phyloP scores from a whole-genome alignment of 352 stramenopile genomes.

The Phytophthora quininea region DNA sequence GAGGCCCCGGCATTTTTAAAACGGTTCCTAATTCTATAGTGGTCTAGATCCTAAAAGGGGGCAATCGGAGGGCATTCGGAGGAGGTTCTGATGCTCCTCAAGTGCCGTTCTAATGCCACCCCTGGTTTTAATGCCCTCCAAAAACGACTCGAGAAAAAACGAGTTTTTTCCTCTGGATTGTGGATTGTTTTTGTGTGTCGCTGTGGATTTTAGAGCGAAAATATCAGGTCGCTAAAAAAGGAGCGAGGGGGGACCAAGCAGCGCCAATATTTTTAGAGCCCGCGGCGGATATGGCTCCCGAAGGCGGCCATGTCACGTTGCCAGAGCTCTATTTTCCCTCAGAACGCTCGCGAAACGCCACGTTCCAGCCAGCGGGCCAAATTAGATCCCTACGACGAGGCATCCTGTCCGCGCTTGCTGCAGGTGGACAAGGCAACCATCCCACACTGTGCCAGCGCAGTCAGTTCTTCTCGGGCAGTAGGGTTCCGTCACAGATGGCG shows the following conservation, averaged over 20 bases:
- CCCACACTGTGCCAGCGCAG: not conserved
- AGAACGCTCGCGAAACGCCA: constrained; percentile 17
- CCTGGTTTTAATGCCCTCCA: too few species aligned
- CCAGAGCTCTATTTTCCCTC: constrained; percentile 18
- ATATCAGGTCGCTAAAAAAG: constrained; percentile 35
- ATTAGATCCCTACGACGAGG: not conserved
- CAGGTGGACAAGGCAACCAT: not conserved
- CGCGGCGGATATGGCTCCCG: constrained; percentile 12
- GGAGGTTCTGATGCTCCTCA: too few species aligned
- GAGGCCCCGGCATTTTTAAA: constrained; percentile 1
- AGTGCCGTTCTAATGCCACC: too few species aligned
- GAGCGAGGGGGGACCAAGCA: constrained; percentile 31
- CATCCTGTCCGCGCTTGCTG: not conserved
- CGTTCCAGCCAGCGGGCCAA: not conserved
- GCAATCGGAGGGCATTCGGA: too few species aligned
- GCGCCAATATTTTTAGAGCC: constrained; percentile 31
- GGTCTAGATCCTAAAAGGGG: too few species aligned
- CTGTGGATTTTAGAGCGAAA: not conserved
- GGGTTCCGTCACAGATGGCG: constrained; percentile 1
- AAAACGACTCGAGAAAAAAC: not conserved
- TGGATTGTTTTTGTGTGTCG: not conserved
- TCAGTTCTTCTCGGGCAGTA: not conserved
- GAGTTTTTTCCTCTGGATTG: not conserved
- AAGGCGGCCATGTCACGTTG: constrained; percentile 26
- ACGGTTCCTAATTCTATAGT: too few species aligned